Percentiles rank a stretch among this genome's conserved stretches.
These are phyloP conservation scores for Serpula lacrymans DNA, from an alignment of 768 basidiomycete species.

Conservation along the genomic window DNA sequence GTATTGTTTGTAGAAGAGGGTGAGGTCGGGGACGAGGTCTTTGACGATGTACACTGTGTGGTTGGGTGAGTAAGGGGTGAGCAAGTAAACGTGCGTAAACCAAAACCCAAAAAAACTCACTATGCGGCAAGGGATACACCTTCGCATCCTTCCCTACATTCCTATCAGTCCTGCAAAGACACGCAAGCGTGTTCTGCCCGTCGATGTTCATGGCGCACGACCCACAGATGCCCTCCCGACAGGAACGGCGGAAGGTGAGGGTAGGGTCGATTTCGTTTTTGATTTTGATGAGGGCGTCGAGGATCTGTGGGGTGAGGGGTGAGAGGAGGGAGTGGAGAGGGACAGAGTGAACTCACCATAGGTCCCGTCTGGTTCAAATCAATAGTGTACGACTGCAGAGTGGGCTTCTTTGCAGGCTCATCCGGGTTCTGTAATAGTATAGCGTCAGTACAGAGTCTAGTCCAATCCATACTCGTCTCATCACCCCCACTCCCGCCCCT, in stretches of 20 bases:
- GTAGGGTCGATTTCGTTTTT: constrained; percentile 99
- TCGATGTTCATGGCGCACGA: constrained; percentile 99
- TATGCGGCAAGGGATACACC: constrained; percentile 97
- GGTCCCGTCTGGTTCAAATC: constrained; percentile 95
- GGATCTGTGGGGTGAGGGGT: constrained; percentile 41
- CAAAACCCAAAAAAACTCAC: constrained; percentile 44
- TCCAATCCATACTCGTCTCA: background rate
- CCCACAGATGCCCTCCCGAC: constrained; percentile 95
- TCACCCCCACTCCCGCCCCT: too few relatives aligned
- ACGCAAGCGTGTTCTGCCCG: constrained; percentile 96
- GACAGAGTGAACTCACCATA: constrained; percentile 56
- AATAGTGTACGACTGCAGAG: constrained; percentile 84
- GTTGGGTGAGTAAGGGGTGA: background rate
- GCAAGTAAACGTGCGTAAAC: background rate
- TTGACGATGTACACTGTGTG: constrained; percentile 93
- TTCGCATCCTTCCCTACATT: constrained; percentile 68
- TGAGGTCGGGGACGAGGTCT: constrained; percentile 92
- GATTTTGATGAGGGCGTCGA: constrained; percentile 96
- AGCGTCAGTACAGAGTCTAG: background rate
- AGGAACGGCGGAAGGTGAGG: constrained; percentile 91
- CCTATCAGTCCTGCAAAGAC: constrained; percentile 92
- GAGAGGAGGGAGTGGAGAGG: background rate
- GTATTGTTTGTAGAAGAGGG: constrained; percentile 98
- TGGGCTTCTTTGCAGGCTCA: constrained; percentile 87
- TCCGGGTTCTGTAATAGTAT: constrained; percentile 81